Evolutionary conservation across 805 yeast genomes (phyloP).

Genomic region (Barnettozyma vustinii): DNA sequence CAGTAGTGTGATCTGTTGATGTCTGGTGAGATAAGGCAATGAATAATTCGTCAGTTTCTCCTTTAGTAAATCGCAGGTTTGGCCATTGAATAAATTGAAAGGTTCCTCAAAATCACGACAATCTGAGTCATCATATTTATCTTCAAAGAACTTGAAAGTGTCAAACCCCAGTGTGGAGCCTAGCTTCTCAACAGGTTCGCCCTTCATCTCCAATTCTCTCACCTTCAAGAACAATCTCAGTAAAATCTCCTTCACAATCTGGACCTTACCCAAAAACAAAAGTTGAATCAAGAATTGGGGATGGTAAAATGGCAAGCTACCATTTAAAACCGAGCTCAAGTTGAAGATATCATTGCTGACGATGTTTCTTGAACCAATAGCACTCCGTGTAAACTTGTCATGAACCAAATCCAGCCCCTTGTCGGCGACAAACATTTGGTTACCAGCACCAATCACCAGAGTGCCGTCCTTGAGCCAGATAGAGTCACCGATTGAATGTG

Average conservation of each 20-base stretch:
- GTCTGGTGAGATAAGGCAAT: constrained; percentile 79
- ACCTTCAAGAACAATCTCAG: constrained; percentile 46
- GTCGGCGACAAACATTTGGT: constrained; percentile 81
- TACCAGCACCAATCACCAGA: constrained; percentile 81
- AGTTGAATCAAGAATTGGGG: constrained; percentile 83
- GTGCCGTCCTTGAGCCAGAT: constrained; percentile 79
- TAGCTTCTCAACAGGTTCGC: constrained; percentile 16
- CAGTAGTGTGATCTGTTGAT: constrained; percentile 80
- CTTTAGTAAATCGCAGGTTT: constrained; percentile 42
- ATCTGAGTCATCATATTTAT: not conserved
- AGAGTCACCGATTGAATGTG: constrained; percentile 84
- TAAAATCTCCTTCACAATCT: constrained; percentile 52
- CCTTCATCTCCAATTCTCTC: constrained; percentile 46
- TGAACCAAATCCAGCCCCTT: constrained; percentile 48
- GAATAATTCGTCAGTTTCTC: constrained; percentile 60
- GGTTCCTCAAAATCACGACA: constrained; percentile 29
- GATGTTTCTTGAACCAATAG: constrained; percentile 55
- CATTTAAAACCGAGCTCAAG: constrained; percentile 73
- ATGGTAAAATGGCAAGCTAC: constrained; percentile 85
- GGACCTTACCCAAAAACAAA: constrained; percentile 54
- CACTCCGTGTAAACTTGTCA: constrained; percentile 45
- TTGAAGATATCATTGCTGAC: constrained; percentile 54
- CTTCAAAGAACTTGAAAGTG: constrained; percentile 24
- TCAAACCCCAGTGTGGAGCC: constrained; percentile 29
- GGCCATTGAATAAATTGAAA: constrained; percentile 34